phyloP scores from a whole-genome alignment of 2,329 filamentous ascomycete species.

The Lecanoromycetidae sp. region DNA sequence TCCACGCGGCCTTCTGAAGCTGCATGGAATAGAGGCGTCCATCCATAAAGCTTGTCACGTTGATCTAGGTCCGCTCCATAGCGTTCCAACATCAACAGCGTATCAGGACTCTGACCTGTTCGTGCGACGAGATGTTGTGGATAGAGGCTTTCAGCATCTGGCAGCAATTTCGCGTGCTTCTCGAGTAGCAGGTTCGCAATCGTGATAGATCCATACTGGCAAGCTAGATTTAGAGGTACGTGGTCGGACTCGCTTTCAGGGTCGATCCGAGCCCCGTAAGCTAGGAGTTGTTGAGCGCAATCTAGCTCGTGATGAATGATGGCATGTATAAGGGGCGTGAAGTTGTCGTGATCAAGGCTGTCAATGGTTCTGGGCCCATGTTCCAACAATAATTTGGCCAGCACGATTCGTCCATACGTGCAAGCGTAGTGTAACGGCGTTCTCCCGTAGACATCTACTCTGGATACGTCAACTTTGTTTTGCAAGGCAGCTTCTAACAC shows the following conservation, averaged over 20 bases:
- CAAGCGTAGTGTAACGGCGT: constrained; percentile 92
- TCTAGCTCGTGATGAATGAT: constrained; percentile 77
- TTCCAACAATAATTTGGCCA: constrained; percentile 62
- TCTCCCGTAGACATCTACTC: constrained; percentile 85
- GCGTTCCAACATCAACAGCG: constrained; percentile 67
- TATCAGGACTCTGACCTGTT: constrained; percentile 67
- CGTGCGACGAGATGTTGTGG: constrained; percentile 94
- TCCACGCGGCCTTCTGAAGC: constrained; percentile 91
- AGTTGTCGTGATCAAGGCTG: constrained; percentile 89
- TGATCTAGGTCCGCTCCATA: constrained; percentile 87
- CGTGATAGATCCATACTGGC: constrained; percentile 75
- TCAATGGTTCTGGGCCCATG: constrained; percentile 66
- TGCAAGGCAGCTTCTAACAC: constrained; percentile 67
- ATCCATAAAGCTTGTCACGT: constrained; percentile 88
- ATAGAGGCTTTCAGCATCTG: constrained; percentile 89
- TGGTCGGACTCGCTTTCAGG: constrained; percentile 79
- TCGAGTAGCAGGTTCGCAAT: constrained; percentile 78
- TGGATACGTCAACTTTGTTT: constrained; percentile 61
- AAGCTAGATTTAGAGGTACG: constrained; percentile 86
- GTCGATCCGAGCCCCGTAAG: constrained; percentile 70
- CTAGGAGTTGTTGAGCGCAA: constrained; percentile 68
- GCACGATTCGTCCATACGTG: constrained; percentile 79
- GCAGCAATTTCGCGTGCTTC: constrained; percentile 67
- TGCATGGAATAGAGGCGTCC: constrained; percentile 92
- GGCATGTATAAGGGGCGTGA: constrained; percentile 86